Base-by-base conservation (phyloP, 768 basidiomycete species). In the Pisolithus microcarpus region DNA sequence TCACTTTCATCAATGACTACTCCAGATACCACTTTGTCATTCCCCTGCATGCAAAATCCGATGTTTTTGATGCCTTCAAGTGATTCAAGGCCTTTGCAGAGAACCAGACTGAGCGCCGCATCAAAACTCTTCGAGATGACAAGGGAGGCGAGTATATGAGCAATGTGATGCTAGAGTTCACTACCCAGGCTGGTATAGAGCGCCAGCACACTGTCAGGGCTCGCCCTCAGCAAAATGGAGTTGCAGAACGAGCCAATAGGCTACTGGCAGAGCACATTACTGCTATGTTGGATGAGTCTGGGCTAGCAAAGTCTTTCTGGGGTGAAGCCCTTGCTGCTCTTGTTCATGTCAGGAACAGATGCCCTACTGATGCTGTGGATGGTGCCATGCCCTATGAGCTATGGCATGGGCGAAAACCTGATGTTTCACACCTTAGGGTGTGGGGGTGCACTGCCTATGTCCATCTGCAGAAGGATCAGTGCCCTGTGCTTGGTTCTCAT, bases 401-500 rank as follows among this genome's bases (percentile, higher is more conserved):
- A 2, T 21, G 48, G 31, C 48, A 56, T 56, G 55, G 52, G 0
- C 21, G n/a, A 1, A 50, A 50, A 21, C 55, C 52, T 0, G 40
- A 50, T 36, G 16, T 56, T 2, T 48, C 52, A 0, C 49, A 56
- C 44, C 28, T 56, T 0, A 9, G 55, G 4, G 55, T 56, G 2
- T 56, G 38, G 31, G 55, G 55, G 7, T 53, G 43, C 19, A 53
- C 54, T 38, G 69, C 70, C 16, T 74, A 71, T 61, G 72, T 70
- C 26, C 64, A 61, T 48, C 57, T 72, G 7, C 65, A 63, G 48
- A 67, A 66, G 49, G 64, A 74, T 49, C 64, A 72, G 55, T 49
- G 64, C 11, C 63, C 56, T 37, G 56, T 45, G 1, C 53, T 62
- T 40, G 45, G 53, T 39, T 38, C 54, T 2, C 57, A 64, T 43